These are phyloP conservation scores for Cystoderma amianthinum DNA, from an alignment of 768 basidiomycete genomes.

Conservation along the genomic window DNA sequence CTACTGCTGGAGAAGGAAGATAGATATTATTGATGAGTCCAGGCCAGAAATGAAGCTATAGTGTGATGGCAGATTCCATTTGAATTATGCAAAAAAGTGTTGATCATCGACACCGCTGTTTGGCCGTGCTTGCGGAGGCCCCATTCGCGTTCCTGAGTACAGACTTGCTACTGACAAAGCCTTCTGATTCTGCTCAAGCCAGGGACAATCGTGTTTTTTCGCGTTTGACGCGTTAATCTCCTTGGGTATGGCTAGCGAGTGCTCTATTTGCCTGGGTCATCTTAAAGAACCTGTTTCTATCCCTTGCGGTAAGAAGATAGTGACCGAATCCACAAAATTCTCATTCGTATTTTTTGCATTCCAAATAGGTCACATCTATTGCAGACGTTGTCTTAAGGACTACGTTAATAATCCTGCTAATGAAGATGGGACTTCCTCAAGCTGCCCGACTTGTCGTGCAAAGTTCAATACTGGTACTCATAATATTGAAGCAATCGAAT, in stretches of 20 bases:
- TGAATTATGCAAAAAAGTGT: not conserved
- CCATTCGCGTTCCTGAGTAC: too few relatives aligned
- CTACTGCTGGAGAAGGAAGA: slow-evolving; percentile 1
- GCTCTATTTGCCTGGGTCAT: slow-evolving; percentile 50
- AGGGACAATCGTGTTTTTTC: too few relatives aligned
- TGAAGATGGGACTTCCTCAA: slow-evolving; percentile 26
- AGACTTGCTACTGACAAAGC: too few relatives aligned
- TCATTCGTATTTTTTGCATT: slow-evolving; percentile 4
- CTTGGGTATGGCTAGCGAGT: slow-evolving; percentile 23
- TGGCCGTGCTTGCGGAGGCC: not conserved
- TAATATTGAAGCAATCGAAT: slow-evolving; percentile 3
- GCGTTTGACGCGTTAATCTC: slow-evolving; percentile 2
- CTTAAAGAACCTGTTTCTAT: slow-evolving; percentile 49
- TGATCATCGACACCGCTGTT: not conserved
- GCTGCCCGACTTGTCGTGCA: slow-evolving; percentile 53
- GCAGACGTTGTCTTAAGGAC: slow-evolving; percentile 45
- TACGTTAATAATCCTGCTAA: slow-evolving; percentile 27
- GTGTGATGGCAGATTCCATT: too few relatives aligned
- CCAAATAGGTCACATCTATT: slow-evolving; percentile 54
- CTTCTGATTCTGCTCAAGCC: too few relatives aligned
- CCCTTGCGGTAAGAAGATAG: slow-evolving; percentile 46
- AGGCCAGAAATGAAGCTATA: too few relatives aligned
- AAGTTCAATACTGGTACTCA: slow-evolving; percentile 43
- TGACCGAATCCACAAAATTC: not conserved
- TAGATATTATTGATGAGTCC: too few relatives aligned